Conservation (phyloP, 73 alveolate genomes). For the Stentor roeselii region DNA sequence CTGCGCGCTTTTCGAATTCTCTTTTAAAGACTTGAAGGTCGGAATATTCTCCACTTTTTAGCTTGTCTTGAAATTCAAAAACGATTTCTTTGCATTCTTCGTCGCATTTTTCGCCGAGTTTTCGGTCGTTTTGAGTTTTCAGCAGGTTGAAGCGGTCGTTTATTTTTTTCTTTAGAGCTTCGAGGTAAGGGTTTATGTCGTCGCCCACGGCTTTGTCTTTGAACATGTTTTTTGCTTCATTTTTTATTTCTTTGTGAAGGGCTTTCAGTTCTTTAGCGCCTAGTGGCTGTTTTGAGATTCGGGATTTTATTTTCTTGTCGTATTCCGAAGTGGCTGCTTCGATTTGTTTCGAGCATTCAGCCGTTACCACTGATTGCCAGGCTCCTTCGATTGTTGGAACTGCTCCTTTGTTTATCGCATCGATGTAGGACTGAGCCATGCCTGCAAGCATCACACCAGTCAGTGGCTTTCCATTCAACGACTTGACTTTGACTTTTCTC, state of each 20-base stretch:
- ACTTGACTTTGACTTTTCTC: slow-evolving; percentile 80
- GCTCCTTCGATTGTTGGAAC: slow-evolving; percentile 82
- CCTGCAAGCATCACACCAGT: slow-evolving; percentile 80
- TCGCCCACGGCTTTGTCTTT: slow-evolving; percentile 30
- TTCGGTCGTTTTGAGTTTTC: background rate
- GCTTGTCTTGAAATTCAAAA: slow-evolving; percentile 16
- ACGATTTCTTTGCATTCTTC: slow-evolving; percentile 34
- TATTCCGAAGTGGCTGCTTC: slow-evolving; percentile 44
- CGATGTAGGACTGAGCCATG: slow-evolving; percentile 63
- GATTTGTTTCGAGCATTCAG: slow-evolving; percentile 55
- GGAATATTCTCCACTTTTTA: slow-evolving; percentile 9
- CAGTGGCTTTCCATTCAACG: slow-evolving; percentile 82
- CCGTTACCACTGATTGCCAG: slow-evolving; percentile 67
- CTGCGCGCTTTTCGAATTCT: slow-evolving; percentile 8
- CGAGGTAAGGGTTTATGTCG: background rate
- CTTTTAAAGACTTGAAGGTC: slow-evolving; percentile 15
- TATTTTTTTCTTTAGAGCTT: background rate
- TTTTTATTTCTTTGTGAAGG: slow-evolving; percentile 19
- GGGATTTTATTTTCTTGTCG: slow-evolving; percentile 31
- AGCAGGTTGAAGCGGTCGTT: background rate
- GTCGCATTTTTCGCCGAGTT: slow-evolving; percentile 4
- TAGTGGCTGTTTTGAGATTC: background rate
- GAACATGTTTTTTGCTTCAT: slow-evolving; percentile 3
- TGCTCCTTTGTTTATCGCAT: slow-evolving; percentile 81
- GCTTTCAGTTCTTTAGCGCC: slow-evolving; percentile 11